A percentile compares a stretch with the other conserved stretches of the same genome.
phyloP scores from a whole-genome alignment of 163 green algal genomes.

The Scenedesmus sp. region DNA sequence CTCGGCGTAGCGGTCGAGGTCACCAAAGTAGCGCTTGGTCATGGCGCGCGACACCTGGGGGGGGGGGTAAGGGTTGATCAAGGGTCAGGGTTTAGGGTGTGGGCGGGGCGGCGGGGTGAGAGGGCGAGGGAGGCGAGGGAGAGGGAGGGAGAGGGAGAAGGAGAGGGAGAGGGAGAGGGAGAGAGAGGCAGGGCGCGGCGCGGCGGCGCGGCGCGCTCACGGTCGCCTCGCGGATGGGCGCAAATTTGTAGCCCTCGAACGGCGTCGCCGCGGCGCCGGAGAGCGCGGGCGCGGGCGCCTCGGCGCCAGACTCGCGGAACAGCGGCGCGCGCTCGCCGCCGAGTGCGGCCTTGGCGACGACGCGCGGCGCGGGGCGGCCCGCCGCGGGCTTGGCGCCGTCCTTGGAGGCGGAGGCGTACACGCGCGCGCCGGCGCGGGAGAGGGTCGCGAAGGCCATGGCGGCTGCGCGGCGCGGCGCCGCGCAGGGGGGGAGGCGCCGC shows the following conservation, averaged over 20 bases:
- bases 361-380: no score
- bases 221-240: conserved; percentile 79
- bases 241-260: conserved; percentile 81
- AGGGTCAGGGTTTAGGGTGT: not conserved
- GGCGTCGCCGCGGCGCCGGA: conserved; percentile 41
- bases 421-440: conserved; percentile 10
- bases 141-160: not conserved
- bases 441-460: conserved; percentile 31
- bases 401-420: conserved; percentile 22
- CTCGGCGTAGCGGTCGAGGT: conserved; percentile 85
- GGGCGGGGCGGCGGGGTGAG: not conserved
- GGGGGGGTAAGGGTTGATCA: not conserved
- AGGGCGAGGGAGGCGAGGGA: not conserved
- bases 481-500: no score
- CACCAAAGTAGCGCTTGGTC: conserved; percentile 84
- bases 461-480: conserved; percentile 7
- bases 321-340: conserved; percentile 33
- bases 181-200: not conserved
- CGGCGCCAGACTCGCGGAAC: conserved; percentile 45
- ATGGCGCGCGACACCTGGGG: conserved; percentile 67
- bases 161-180: not conserved
- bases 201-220: conserved; percentile 45
- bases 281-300: conserved; percentile 27
- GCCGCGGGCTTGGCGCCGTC: not conserved
- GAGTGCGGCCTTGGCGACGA: not conserved